A percentile compares a stretch with the other conserved stretches of the same genome.
Conservation (phyloP, 2,329 filamentous ascomycete genomes). For the Stachybotrys echinatus region DNA sequence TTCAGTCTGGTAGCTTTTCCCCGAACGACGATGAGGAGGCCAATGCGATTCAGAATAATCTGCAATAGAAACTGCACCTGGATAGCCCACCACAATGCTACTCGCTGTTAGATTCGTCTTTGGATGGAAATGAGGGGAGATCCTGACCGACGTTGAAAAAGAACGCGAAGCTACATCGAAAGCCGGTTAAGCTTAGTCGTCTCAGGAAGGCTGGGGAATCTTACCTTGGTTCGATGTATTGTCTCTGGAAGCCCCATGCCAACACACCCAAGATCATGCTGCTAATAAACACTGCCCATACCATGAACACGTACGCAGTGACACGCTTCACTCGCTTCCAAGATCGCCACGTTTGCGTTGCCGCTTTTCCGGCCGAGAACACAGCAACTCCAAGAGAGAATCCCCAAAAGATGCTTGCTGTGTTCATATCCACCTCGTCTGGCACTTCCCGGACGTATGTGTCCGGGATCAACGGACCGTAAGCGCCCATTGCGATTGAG, state of each 20-base stretch:
- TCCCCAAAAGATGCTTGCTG: conserved; percentile 16
- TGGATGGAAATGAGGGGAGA: background rate
- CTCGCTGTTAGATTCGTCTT: background rate
- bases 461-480: conserved; percentile 7
- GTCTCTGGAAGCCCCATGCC: conserved; percentile 15
- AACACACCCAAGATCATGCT: conserved; percentile 14
- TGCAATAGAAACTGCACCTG: conserved; percentile 46
- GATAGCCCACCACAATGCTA: conserved; percentile 26
- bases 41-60: conserved; percentile 49
- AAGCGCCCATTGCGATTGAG: no score
- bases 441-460: conserved; percentile 14
- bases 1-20: conserved; percentile 32
- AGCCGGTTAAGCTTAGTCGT: background rate
- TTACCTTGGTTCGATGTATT: conserved; percentile 16
- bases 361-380: conserved; percentile 9
- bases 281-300: conserved; percentile 16
- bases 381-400: conserved; percentile 12
- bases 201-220: rapidly evolving
- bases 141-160: conserved; percentile 14
- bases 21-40: conserved; percentile 36
- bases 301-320: conserved; percentile 12
- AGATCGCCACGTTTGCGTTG: conserved; percentile 7
- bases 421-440: conserved; percentile 14
- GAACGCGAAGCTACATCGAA: conserved; percentile 11
- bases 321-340: conserved; percentile 10